phyloP scores from a whole-genome alignment of 2,329 filamentous ascomycete genomes.

The Teratosphaeria pseudoeucalypti region DNA sequence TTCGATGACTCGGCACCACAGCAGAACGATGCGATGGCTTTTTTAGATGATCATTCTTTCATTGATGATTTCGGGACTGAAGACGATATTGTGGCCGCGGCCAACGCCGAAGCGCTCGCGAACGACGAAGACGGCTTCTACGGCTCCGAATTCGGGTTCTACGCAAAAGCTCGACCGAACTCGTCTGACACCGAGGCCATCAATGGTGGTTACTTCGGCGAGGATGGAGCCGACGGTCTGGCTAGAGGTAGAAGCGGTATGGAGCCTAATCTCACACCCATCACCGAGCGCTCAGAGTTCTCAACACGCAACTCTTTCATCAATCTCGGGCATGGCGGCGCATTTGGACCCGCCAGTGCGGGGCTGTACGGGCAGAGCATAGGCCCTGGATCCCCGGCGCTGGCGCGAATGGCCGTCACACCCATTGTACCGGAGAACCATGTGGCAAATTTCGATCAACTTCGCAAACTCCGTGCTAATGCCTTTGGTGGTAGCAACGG shows the following conservation, averaged over 20 bases:
- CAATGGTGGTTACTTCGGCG: conserved; percentile 83
- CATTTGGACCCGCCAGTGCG: conserved; percentile 39
- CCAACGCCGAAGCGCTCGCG: conserved; percentile 85
- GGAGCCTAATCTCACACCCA: conserved; percentile 89
- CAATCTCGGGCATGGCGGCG: conserved; percentile 47
- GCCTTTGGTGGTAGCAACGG: conserved; percentile 57
- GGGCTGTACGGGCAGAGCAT: conserved; percentile 42
- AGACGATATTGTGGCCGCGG: conserved; percentile 85
- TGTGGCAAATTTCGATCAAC: conserved; percentile 18
- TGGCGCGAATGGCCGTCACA: conserved; percentile 46
- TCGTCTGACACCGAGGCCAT: conserved; percentile 44
- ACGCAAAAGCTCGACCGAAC: conserved; percentile 47
- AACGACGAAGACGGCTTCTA: conserved; percentile 92
- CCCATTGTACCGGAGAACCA: conserved; percentile 11
- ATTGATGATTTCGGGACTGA: conserved; percentile 42
- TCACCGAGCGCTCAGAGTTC: conserved; percentile 92
- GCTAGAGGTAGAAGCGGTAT: conserved; percentile 63
- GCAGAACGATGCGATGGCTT: conserved; percentile 23
- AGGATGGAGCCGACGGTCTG: conserved; percentile 53
- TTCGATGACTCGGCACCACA: conserved; percentile 30
- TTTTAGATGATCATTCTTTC: conserved; percentile 12
- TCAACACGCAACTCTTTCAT: conserved; percentile 88
- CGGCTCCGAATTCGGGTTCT: conserved; percentile 93
- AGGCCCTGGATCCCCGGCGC: conserved; percentile 60
- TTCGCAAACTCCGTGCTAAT: conserved; percentile 38